These are phyloP conservation scores for Lasiodiplodia gonubiensis DNA, from an alignment of 2,329 filamentous ascomycete genomes.

Conservation along the genomic window DNA sequence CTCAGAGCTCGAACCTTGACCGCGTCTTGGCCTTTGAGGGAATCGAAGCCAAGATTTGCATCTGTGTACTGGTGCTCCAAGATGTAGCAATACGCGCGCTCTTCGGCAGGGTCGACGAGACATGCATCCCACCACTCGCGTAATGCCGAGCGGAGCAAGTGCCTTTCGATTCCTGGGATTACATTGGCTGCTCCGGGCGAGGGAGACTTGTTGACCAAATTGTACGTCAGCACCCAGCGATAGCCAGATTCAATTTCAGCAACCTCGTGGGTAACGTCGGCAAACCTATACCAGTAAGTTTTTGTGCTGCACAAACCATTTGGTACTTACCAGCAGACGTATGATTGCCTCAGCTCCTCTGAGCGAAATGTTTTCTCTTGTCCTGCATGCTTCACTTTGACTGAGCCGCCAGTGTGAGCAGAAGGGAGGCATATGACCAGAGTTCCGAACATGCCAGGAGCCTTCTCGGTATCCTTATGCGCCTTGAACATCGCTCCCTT, in stretches of 20 bases:
- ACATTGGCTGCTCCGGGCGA: conserved; percentile 8
- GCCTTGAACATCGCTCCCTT: conserved; percentile 53
- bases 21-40: conserved; percentile 37
- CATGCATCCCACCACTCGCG: neutral
- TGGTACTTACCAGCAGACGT: conserved; percentile 7
- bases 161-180: conserved; percentile 20
- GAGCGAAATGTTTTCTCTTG: conserved; percentile 33
- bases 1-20: conserved; percentile 32
- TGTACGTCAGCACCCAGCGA: conserved; percentile 60
- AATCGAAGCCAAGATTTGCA: conserved; percentile 32
- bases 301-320: too few species aligned
- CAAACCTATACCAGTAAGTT: conserved; percentile 50
- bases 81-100: conserved; percentile 33
- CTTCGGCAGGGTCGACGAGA: neutral
- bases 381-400: conserved; percentile 50
- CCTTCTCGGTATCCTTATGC: conserved; percentile 56
- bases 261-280: conserved; percentile 60
- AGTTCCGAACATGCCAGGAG: conserved; percentile 57
- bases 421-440: conserved; percentile 58
- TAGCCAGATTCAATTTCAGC: conserved; percentile 52
- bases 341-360: neutral
- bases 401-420: conserved; percentile 54
- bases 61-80: conserved; percentile 34
- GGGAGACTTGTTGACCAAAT: conserved; percentile 49
- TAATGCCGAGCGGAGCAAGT: conserved; percentile 30